Percentiles rank a stretch among this genome's conserved stretches.
These are phyloP conservation scores for Stephania cephalantha DNA, from an alignment of 164 flowering plant species.

Conservation along the genomic window DNA sequence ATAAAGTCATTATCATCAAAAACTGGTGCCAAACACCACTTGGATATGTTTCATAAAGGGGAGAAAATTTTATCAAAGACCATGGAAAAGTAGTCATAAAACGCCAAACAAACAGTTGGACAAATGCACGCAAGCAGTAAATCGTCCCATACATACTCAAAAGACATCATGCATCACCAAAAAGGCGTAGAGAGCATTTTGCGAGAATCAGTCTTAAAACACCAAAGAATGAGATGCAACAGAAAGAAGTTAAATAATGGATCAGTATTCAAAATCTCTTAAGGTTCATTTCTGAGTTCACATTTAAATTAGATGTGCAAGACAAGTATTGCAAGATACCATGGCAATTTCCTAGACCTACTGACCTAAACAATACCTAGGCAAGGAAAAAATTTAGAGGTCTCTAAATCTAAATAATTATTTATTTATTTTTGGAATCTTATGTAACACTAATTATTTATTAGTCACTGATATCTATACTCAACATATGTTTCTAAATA, in stretches of 20 bases:
- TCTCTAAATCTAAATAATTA: too few relatives aligned
- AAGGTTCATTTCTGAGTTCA: neutral
- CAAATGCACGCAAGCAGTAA: neutral
- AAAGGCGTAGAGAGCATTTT: neutral
- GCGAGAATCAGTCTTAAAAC: neutral
- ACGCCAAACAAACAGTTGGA: too few relatives aligned
- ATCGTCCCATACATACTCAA: neutral
- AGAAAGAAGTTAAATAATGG: neutral
- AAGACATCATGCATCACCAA: neutral
- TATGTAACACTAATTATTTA: too few relatives aligned
- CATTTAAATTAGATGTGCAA: neutral
- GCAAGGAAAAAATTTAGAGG: too few relatives aligned
- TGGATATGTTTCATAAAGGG: neutral
- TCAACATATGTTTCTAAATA: too few relatives aligned
- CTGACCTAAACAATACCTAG: too few relatives aligned
- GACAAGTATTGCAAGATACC: neutral
- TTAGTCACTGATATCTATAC: too few relatives aligned
- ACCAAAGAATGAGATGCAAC: neutral
- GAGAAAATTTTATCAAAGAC: neutral
- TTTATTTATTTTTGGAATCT: too few relatives aligned
- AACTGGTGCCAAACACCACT: neutral
- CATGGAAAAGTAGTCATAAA: neutral
- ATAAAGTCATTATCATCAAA: neutral
- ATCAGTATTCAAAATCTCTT: neutral
- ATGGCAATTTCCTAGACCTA: too few relatives aligned